A percentile compares a stretch with the other conserved stretches of the same genome.
Evolutionary conservation across 495 filamentous ascomycete genomes (phyloP).

Genomic region (Usnea hakonensis): DNA sequence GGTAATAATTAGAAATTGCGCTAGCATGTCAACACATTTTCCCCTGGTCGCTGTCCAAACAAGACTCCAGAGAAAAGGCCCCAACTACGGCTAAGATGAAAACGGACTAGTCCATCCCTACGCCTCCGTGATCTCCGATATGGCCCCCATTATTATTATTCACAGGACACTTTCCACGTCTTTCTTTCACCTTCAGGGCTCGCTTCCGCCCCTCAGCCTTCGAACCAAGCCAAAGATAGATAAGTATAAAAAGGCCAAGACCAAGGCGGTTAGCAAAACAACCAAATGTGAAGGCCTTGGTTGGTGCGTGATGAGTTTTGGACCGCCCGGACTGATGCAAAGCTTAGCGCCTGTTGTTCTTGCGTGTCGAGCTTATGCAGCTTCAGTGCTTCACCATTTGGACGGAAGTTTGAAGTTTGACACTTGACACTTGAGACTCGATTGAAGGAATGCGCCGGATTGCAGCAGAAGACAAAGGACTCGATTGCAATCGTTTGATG

Average conservation of each 20-base stretch:
- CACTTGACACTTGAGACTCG: not conserved
- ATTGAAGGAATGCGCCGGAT: not conserved
- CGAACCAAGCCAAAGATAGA: not conserved
- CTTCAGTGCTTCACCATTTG: not conserved
- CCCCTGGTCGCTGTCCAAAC: slow-evolving; percentile 3
- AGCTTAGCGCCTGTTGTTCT: slow-evolving; percentile 2
- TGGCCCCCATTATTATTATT: too few species aligned
- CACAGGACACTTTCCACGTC: slow-evolving; percentile 8
- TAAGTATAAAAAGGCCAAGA: not conserved
- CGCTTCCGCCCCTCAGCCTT: slow-evolving; percentile 1
- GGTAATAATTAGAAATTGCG: too few species aligned
- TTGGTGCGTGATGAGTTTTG: not conserved
- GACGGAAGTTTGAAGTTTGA: slow-evolving; percentile 1
- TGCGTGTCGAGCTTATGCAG: not conserved
- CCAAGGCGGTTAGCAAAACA: not conserved
- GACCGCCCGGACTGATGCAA: not conserved
- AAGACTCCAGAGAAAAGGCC: not conserved
- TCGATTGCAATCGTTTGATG: not conserved
- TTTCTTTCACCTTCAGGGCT: slow-evolving; percentile 6
- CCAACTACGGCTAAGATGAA: not conserved
- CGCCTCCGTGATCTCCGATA: slow-evolving; percentile 5
- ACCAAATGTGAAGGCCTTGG: not conserved
- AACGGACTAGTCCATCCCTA: not conserved
- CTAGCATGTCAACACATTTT: slow-evolving; percentile 8
- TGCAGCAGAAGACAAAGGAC: not conserved